Conservation (phyloP, 352 stramenopile species). For the Phytophthora sp. region DNA sequence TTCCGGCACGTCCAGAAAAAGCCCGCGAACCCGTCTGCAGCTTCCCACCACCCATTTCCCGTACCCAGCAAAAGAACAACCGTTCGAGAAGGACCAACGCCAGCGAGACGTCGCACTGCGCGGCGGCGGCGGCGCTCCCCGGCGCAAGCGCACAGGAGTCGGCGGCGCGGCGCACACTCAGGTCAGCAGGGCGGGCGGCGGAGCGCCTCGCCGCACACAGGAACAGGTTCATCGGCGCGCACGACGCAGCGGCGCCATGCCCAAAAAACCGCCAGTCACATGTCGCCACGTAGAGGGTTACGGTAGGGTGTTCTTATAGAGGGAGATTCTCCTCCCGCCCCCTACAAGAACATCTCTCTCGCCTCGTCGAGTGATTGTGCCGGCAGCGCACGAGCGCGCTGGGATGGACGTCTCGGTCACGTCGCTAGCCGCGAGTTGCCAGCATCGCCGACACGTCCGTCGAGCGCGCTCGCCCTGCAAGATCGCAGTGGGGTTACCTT, state of each 20-base stretch:
- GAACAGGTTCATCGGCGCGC: not conserved
- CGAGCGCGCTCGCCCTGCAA: no score
- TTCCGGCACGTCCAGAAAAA: constrained; percentile 13
- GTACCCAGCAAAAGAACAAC: constrained; percentile 33
- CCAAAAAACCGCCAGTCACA: constrained; percentile 41
- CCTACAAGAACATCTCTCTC: constrained; percentile 4
- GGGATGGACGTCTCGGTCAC: not conserved
- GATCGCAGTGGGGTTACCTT: not conserved
- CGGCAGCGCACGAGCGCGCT: no score
- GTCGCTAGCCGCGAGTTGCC: no score
- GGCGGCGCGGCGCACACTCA: no score
- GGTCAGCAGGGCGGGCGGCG: no score
- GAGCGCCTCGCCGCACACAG: not conserved
- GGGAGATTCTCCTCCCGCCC: constrained; percentile 10
- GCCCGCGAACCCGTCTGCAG: constrained; percentile 16
- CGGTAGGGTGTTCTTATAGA: constrained; percentile 32
- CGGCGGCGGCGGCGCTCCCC: not conserved
- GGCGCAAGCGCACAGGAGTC: no score
- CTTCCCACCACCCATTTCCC: constrained; percentile 32
- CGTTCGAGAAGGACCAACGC: constrained; percentile 17
- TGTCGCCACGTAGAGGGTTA: constrained; percentile 44
- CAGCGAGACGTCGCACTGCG: constrained; percentile 1
- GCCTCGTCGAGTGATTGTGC: constrained; percentile 3
- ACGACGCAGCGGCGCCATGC: not conserved
- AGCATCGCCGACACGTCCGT: not conserved